Percentiles rank a stretch among this genome's conserved stretches.
phyloP scores from a whole-genome alignment of 1,284 basidiomycete species.

The Acaromyces ingoldii region DNA sequence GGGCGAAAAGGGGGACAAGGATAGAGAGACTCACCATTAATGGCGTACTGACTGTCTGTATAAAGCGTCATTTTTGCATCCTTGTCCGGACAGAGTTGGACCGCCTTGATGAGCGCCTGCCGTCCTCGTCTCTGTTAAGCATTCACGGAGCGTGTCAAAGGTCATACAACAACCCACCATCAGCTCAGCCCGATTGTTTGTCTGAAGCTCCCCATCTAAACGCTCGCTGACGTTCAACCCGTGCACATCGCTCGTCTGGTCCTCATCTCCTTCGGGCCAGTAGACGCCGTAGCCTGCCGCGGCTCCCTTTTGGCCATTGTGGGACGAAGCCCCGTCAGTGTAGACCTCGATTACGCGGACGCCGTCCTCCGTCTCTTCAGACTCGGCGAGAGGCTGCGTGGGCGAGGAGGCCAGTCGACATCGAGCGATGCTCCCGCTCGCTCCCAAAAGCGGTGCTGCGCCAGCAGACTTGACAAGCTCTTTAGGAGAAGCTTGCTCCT shows the following conservation, averaged over 20 bases:
- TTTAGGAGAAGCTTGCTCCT: not conserved
- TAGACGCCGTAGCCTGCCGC: constrained; percentile 45
- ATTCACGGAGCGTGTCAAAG: too few relatives aligned
- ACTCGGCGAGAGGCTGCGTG: too few relatives aligned
- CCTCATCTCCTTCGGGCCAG: constrained; percentile 20
- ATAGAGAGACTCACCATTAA: constrained; percentile 51
- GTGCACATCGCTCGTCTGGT: not conserved
- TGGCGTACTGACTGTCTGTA: constrained; percentile 71
- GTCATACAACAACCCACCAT: constrained; percentile 62
- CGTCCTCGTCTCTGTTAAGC: too few relatives aligned
- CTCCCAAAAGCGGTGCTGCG: not conserved
- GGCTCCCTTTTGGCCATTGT: constrained; percentile 60
- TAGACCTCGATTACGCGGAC: constrained; percentile 59
- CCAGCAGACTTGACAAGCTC: not conserved
- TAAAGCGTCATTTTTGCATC: constrained; percentile 61
- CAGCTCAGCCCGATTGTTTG: constrained; percentile 81
- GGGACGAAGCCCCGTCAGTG: constrained; percentile 72
- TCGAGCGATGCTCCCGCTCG: not conserved
- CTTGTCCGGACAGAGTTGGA: constrained; percentile 62
- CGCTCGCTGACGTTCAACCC: constrained; percentile 68
- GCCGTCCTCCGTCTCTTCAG: too few relatives aligned
- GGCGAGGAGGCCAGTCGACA: too few relatives aligned
- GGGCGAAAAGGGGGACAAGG: constrained; percentile 55
- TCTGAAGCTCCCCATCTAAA: constrained; percentile 69
- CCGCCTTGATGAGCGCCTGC: constrained; percentile 68